A percentile compares a stretch with the other conserved stretches of the same genome.
phyloP scores from a whole-genome alignment of 176 grass and related monocot species.

The Oryza glumipatula region DNA sequence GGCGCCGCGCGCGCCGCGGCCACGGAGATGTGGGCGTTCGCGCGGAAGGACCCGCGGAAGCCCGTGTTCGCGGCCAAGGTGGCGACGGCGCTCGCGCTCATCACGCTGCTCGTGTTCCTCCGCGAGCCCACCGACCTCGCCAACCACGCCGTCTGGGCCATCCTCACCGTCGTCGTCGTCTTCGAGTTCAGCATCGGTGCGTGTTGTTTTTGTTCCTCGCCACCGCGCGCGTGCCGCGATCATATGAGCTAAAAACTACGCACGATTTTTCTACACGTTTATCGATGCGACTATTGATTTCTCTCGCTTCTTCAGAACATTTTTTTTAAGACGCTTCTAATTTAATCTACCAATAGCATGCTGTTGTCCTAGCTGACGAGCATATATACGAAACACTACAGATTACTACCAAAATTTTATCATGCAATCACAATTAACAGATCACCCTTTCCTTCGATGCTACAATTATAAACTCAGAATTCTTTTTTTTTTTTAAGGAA shows the following conservation, averaged over 20 bases:
- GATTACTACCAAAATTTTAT: not conserved
- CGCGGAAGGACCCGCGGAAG: conserved; percentile 58
- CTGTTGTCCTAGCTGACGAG: not conserved
- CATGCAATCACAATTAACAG: not conserved
- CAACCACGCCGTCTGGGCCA: not conserved
- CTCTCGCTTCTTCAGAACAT: not conserved
- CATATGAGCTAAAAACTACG: not conserved
- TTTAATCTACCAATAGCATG: not conserved
- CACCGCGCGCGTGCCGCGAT: not conserved
- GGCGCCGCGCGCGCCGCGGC: conserved; percentile 30
- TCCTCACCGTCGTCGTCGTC: conserved; percentile 3
- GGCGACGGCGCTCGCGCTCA: conserved; percentile 42
- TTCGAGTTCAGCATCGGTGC: conserved; percentile 8
- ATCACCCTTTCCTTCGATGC: not conserved
- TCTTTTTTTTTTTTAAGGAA: no score
- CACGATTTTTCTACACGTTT: not conserved
- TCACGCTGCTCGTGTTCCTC: conserved; percentile 7
- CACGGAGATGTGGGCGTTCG: conserved; percentile 55
- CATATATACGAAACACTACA: not conserved
- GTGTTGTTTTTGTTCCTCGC: not conserved
- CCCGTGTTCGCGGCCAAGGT: conserved; percentile 81
- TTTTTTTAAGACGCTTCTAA: not conserved
- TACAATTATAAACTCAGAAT: not conserved
- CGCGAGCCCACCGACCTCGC: not conserved
- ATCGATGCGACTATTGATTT: not conserved